Evolutionary conservation across 164 flowering plant species (phyloP).

Genomic region (Taxillus chinensis): DNA sequence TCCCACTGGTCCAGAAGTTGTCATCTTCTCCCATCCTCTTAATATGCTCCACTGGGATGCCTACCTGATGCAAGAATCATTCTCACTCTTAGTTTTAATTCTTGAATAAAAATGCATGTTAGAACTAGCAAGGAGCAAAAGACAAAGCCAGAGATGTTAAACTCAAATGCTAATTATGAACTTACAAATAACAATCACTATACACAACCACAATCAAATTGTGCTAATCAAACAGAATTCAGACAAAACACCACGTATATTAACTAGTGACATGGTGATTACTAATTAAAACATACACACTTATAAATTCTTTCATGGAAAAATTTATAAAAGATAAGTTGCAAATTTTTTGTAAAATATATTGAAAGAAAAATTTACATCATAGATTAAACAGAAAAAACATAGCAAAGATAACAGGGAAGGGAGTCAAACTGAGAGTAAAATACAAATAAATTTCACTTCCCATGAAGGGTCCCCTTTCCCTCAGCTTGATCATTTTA

Average conservation of each 20-base stretch:
- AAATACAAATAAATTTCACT: no score
- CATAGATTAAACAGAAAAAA: no score
- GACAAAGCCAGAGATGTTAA: not conserved
- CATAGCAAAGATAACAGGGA: no score
- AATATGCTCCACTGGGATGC: conserved; percentile 76
- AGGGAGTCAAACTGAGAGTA: no score
- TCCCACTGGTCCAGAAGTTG: conserved; percentile 96
- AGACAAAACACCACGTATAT: not conserved
- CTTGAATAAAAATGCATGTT: not conserved
- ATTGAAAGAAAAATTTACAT: no score
- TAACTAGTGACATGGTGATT: no score
- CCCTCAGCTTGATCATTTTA: no score
- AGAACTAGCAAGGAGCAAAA: not conserved
- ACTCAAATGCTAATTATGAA: not conserved
- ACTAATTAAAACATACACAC: no score
- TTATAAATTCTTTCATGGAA: no score
- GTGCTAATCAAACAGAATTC: not conserved
- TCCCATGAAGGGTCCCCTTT: no score
- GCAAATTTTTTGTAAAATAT: no score
- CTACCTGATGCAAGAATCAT: conserved; percentile 46
- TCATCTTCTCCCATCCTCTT: conserved; percentile 91
- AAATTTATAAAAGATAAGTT: no score
- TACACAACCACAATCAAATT: not conserved
- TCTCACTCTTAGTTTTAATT: not conserved
- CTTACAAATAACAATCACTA: not conserved